phyloP scores from a whole-genome alignment of 2,329 filamentous ascomycete genomes.

The Leptographium flavum region DNA sequence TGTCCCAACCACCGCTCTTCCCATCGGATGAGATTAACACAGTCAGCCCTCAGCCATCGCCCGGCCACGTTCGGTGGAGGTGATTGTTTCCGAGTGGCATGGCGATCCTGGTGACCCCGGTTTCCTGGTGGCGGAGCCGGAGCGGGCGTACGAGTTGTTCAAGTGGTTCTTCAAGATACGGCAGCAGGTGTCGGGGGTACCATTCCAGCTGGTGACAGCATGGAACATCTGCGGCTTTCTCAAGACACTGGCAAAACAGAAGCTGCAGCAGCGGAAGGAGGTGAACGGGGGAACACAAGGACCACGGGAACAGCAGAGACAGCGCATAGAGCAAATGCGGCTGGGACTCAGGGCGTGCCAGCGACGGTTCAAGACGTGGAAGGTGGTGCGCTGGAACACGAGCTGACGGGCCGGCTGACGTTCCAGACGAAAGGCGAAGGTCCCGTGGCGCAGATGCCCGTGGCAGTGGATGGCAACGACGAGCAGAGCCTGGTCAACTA shows the following conservation, averaged over 20 bases:
- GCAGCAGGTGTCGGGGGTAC: constrained; percentile 8
- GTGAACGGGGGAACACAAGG: constrained; percentile 11
- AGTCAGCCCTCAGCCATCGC: neutral
- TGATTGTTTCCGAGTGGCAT: constrained; percentile 29
- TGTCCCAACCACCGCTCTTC: constrained; percentile 15
- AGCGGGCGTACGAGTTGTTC: constrained; percentile 22
- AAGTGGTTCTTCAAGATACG: constrained; percentile 22
- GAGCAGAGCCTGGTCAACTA: constrained; percentile 49
- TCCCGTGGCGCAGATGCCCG: constrained; percentile 30
- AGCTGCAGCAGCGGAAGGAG: constrained; percentile 13
- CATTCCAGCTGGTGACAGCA: constrained; percentile 20
- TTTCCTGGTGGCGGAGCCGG: constrained; percentile 31
- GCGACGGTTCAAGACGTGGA: constrained; percentile 9
- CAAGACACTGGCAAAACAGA: constrained; percentile 20
- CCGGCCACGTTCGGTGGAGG: constrained; percentile 22
- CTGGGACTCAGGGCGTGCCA: constrained; percentile 14
- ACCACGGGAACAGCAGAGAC: constrained; percentile 9
- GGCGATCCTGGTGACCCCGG: constrained; percentile 35
- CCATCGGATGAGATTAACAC: constrained; percentile 13
- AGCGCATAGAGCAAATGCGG: constrained; percentile 15
- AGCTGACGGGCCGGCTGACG: constrained; percentile 7
- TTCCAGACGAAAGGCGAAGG: constrained; percentile 18
- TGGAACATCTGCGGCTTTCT: constrained; percentile 22
- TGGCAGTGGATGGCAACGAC: constrained; percentile 38
- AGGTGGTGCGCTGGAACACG: constrained; percentile 6